These are phyloP conservation scores for Daldinia childiae DNA, from an alignment of 495 filamentous ascomycete species.

Conservation along the genomic window DNA sequence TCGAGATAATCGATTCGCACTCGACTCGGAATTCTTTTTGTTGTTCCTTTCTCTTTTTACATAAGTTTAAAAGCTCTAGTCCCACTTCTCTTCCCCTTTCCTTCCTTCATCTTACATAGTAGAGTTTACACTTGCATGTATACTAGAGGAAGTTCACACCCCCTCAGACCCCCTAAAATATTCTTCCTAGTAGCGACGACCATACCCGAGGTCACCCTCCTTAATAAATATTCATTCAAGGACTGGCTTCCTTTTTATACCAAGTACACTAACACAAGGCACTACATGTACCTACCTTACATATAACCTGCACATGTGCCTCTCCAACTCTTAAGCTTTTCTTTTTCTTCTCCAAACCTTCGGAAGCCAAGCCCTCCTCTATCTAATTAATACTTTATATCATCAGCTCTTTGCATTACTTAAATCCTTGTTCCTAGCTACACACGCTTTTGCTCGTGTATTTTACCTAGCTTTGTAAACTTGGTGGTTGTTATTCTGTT, in stretches of 20 bases:
- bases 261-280: background rate
- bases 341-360: conserved; percentile 1
- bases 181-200: background rate
- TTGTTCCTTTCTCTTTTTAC: conserved; percentile 12
- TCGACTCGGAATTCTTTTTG: background rate
- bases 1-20: conserved; percentile 8
- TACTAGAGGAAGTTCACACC: background rate
- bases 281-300: too few relatives aligned
- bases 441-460: conserved; percentile 17
- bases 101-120: conserved; percentile 6
- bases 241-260: background rate
- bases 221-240: background rate
- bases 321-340: conserved; percentile 10
- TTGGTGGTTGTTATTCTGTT: conserved; percentile 9
- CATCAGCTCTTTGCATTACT: conserved; percentile 8
- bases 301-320: background rate
- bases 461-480: conserved; percentile 1
- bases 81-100: conserved; percentile 7
- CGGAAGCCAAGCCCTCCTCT: conserved; percentile 2
- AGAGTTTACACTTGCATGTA: conserved; percentile 7
- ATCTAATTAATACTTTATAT: conserved; percentile 21
- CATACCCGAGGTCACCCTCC: conserved; percentile 21
- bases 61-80: conserved; percentile 12
- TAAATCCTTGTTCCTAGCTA: background rate
- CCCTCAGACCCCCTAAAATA: too few relatives aligned